phyloP scores from a whole-genome alignment of 805 yeast genomes.

The Pichia rugopelliculosa region DNA sequence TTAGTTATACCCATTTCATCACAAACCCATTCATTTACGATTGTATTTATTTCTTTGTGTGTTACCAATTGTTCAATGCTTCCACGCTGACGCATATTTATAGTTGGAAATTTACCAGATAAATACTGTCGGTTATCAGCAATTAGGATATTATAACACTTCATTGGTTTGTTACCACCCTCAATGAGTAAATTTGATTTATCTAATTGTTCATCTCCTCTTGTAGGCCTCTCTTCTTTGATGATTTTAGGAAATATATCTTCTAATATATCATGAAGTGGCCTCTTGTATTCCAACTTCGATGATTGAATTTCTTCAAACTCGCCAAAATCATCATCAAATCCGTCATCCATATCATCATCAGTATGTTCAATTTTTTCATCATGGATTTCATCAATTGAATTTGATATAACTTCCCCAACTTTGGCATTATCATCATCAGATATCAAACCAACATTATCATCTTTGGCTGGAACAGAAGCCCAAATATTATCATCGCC shows the following conservation, averaged over 20 bases:
- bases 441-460: background rate
- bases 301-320: slow-evolving; percentile 14
- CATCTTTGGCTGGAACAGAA: background rate
- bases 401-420: background rate
- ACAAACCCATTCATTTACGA: slow-evolving; percentile 21
- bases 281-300: slow-evolving; percentile 1
- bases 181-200: slow-evolving; percentile 1
- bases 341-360: slow-evolving; percentile 3
- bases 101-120: slow-evolving; percentile 3
- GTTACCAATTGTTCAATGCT: slow-evolving; percentile 12
- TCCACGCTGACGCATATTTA: slow-evolving; percentile 19
- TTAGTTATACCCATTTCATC: slow-evolving; percentile 20
- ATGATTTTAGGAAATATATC: background rate
- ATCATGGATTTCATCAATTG: background rate
- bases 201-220: background rate
- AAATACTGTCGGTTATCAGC: slow-evolving; percentile 7
- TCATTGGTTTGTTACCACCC: slow-evolving; percentile 4
- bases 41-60: slow-evolving; percentile 9
- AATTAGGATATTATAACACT: slow-evolving; percentile 12
- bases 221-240: background rate
- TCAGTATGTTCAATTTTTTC: background rate
- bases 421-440: background rate
- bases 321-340: slow-evolving; percentile 23
- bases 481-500: background rate
- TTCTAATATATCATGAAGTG: slow-evolving; percentile 9